phyloP scores from a whole-genome alignment of 2,329 filamentous ascomycete genomes.

The Penicillium sp. region DNA sequence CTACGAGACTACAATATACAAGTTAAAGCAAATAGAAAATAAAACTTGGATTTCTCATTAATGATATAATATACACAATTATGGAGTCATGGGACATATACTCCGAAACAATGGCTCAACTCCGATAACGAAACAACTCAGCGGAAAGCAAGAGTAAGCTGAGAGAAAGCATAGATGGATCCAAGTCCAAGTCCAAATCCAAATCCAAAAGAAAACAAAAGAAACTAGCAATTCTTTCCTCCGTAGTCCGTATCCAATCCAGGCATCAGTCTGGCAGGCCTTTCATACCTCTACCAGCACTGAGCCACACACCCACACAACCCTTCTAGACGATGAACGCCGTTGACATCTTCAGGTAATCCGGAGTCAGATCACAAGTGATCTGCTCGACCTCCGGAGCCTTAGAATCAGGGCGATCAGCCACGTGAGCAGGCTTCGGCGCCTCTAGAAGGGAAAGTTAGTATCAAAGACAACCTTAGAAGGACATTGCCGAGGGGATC shows the following conservation, averaged over 20 bases:
- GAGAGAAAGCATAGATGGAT: neutral
- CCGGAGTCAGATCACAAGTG: neutral
- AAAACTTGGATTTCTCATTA: neutral
- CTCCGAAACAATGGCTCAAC: neutral
- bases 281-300: conserved; percentile 2
- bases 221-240: neutral
- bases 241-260: neutral
- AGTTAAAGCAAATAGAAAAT: neutral
- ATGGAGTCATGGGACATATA: neutral
- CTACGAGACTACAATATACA: neutral
- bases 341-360: conserved; percentile 3
- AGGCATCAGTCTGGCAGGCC: neutral
- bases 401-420: neutral
- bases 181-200: neutral
- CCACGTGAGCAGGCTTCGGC: neutral
- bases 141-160: neutral
- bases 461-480: neutral
- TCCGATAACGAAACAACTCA: neutral
- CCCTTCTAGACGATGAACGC: neutral
- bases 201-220: neutral
- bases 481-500: neutral
- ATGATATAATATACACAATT: neutral
- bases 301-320: neutral
- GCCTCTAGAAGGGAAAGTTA: neutral
- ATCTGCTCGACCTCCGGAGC: neutral